Percentiles rank a stretch among this genome's conserved stretches.
These are phyloP conservation scores for Bertia moriformis DNA, from an alignment of 2,329 filamentous ascomycete genomes.

Conservation along the genomic window DNA sequence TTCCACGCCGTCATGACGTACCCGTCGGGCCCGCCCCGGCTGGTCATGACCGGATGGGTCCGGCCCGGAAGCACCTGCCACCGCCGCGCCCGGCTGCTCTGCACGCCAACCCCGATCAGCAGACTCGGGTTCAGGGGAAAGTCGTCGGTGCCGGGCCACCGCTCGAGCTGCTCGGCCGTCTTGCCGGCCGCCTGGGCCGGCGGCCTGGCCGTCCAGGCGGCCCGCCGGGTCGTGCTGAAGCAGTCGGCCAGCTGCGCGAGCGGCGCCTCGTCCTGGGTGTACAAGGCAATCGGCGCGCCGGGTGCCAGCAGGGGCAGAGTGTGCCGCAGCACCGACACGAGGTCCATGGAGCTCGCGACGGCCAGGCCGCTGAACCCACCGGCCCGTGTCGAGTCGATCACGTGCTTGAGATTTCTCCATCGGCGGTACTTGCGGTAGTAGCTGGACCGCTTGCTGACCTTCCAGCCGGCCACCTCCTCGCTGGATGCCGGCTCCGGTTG, in stretches of 20 bases:
- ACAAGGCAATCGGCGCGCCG: slow-evolving; percentile 73
- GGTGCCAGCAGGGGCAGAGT: slow-evolving; percentile 68
- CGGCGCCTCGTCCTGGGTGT: slow-evolving; percentile 68
- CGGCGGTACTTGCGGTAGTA: slow-evolving; percentile 82
- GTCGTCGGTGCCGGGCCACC: slow-evolving; percentile 49
- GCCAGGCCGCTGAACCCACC: slow-evolving; percentile 75
- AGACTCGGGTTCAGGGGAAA: slow-evolving; percentile 81
- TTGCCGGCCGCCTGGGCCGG: slow-evolving; percentile 28
- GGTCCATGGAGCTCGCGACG: slow-evolving; percentile 71
- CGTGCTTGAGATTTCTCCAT: slow-evolving; percentile 57
- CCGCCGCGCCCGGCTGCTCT: slow-evolving; percentile 62
- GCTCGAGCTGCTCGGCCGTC: slow-evolving; percentile 32
- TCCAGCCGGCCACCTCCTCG: slow-evolving; percentile 53
- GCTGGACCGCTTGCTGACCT: slow-evolving; percentile 66
- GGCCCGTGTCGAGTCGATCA: slow-evolving; percentile 60
- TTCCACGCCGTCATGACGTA: slow-evolving; percentile 76
- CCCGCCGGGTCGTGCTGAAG: slow-evolving; percentile 67
- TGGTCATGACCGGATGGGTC: slow-evolving; percentile 90
- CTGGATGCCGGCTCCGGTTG: slow-evolving; percentile 45
- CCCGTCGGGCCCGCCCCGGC: slow-evolving; percentile 72
- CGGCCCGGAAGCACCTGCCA: slow-evolving; percentile 88
- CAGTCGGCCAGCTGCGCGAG: slow-evolving; percentile 65
- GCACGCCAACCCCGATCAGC: slow-evolving; percentile 63
- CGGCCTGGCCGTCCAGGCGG: slow-evolving; percentile 51
- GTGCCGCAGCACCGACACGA: slow-evolving; percentile 59